Conservation (phyloP, 306 rosid species). For the Trichosanthes cucumerina region DNA sequence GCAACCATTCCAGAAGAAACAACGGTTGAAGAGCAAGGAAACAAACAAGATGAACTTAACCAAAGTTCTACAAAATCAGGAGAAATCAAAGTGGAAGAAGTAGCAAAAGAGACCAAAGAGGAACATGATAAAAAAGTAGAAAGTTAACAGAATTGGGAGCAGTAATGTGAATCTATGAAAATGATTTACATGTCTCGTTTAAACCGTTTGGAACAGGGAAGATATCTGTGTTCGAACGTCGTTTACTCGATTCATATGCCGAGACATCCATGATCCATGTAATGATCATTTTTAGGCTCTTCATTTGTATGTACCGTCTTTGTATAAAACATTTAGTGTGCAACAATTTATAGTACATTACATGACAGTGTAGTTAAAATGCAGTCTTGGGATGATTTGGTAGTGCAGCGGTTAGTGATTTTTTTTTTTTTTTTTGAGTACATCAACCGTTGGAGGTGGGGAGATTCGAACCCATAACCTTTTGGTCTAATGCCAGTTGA, state of each 20-base stretch:
- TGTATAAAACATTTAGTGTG: not conserved
- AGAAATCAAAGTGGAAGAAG: not conserved
- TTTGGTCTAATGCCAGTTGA: too few relatives aligned
- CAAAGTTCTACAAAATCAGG: not conserved
- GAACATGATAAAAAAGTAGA: not conserved
- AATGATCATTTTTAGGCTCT: not conserved
- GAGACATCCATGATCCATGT: not conserved
- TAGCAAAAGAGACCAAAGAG: not conserved
- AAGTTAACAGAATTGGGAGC: not conserved
- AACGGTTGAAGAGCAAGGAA: not conserved
- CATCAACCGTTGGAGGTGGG: too few relatives aligned
- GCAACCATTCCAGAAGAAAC: not conserved
- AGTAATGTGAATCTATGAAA: not conserved
- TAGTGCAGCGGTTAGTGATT: not conserved
- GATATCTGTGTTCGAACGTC: not conserved
- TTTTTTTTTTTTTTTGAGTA: too few relatives aligned
- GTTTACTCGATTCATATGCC: not conserved
- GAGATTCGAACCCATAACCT: too few relatives aligned
- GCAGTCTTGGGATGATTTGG: not conserved
- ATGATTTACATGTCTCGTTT: not conserved
- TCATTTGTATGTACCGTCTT: not conserved
- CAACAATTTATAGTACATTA: not conserved
- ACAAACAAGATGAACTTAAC: not conserved
- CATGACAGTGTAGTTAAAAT: not conserved
- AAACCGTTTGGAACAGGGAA: not conserved